These are phyloP conservation scores for Termitomyces sp. DNA, from an alignment of 768 basidiomycete species.

Conservation along the genomic window DNA sequence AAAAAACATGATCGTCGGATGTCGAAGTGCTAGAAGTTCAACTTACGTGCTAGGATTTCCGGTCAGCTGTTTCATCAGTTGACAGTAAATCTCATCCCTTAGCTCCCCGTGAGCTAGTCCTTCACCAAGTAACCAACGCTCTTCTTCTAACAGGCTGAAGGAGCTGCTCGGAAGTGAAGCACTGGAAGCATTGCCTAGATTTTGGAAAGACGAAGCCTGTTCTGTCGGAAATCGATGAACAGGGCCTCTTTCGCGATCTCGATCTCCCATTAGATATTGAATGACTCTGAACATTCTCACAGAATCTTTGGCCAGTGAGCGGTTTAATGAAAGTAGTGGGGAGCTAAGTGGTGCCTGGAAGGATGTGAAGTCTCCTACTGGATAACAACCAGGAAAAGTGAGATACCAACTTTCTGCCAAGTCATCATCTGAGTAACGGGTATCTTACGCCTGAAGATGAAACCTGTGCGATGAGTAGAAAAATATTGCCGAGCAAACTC, in stretches of 20 bases:
- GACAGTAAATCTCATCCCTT: slow-evolving; percentile 91
- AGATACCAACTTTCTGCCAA: slow-evolving; percentile 70
- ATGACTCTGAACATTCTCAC: slow-evolving; percentile 84
- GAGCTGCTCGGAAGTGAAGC: slow-evolving; percentile 34
- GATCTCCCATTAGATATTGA: slow-evolving; percentile 91
- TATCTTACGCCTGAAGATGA: slow-evolving; percentile 77
- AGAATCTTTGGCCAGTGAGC: slow-evolving; percentile 66
- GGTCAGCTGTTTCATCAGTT: slow-evolving; percentile 87
- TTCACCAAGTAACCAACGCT: slow-evolving; percentile 79
- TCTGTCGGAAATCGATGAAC: slow-evolving; percentile 43
- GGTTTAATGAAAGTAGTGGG: slow-evolving; percentile 70
- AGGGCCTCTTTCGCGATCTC: slow-evolving; percentile 64
- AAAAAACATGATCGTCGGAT: slow-evolving; percentile 1
- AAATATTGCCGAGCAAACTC: slow-evolving; percentile 88
- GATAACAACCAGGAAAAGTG: background rate
- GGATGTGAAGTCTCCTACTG: background rate
- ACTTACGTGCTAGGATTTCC: slow-evolving; percentile 76
- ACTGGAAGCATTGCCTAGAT: slow-evolving; percentile 40
- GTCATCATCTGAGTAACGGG: slow-evolving; percentile 86
- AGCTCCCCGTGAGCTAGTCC: slow-evolving; percentile 79
- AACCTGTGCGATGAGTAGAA: slow-evolving; percentile 83
- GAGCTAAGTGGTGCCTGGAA: slow-evolving; percentile 55
- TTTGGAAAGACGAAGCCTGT: slow-evolving; percentile 35
- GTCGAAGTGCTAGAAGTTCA: background rate
- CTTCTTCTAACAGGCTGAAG: slow-evolving; percentile 66